phyloP scores from a whole-genome alignment of 352 stramenopile genomes.

The Pythium angustatum region DNA sequence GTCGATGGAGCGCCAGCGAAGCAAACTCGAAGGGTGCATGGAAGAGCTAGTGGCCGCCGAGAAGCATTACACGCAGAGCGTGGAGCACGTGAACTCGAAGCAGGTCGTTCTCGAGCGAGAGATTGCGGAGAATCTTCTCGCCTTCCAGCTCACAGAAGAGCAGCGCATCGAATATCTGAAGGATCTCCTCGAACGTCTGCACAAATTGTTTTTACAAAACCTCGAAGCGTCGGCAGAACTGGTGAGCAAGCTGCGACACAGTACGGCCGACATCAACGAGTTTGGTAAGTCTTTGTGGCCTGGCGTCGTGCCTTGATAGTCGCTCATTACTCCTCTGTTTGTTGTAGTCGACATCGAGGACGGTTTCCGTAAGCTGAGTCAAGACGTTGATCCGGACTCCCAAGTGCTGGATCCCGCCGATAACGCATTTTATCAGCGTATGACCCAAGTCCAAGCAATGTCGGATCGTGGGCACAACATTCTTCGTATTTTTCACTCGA shows the following conservation, averaged over 20 bases:
- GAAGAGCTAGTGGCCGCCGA: slow-evolving; percentile 73
- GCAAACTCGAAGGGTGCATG: slow-evolving; percentile 55
- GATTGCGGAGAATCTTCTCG: slow-evolving; percentile 75
- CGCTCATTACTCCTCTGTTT: neutral
- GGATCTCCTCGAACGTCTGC: slow-evolving; percentile 66
- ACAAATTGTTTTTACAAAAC: slow-evolving; percentile 55
- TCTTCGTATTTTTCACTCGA: slow-evolving; percentile 48
- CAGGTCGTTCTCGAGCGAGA: slow-evolving; percentile 65
- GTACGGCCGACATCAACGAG: slow-evolving; percentile 57
- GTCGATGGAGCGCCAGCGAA: slow-evolving; percentile 62
- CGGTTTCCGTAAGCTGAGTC: slow-evolving; percentile 58
- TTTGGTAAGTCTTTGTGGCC: slow-evolving; percentile 43
- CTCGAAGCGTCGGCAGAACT: slow-evolving; percentile 47
- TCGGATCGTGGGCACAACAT: slow-evolving; percentile 68
- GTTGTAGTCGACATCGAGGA: slow-evolving; percentile 71
- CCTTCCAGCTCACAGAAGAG: slow-evolving; percentile 84
- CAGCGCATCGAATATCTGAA: slow-evolving; percentile 81
- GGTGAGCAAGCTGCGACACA: slow-evolving; percentile 53
- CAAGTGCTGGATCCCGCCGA: slow-evolving; percentile 48
- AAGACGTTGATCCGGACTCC: slow-evolving; percentile 44
- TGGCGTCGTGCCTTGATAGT: neutral
- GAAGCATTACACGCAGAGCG: slow-evolving; percentile 63
- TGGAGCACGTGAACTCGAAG: slow-evolving; percentile 72
- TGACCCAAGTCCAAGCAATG: slow-evolving; percentile 67
- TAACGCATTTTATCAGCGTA: slow-evolving; percentile 68